Evolutionary conservation across 2,329 filamentous ascomycete species (phyloP).

Genomic region (Samsoniella hepiali): DNA sequence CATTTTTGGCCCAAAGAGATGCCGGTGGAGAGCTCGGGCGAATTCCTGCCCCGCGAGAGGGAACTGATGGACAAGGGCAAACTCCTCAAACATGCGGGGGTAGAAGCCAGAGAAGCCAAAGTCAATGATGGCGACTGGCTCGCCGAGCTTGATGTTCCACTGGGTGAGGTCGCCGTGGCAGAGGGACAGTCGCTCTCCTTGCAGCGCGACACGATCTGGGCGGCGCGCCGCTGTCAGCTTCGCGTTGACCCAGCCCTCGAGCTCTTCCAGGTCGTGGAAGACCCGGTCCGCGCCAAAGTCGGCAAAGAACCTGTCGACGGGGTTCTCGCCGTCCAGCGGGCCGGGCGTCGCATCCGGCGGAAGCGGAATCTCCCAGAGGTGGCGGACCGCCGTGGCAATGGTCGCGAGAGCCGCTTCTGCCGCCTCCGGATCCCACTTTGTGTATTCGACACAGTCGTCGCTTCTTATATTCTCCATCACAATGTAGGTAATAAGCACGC

Average conservation of each 20-base stretch:
- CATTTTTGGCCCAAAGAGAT: too few species aligned
- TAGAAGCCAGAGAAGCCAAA: slow-evolving; percentile 17
- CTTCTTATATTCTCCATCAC: slow-evolving; percentile 17
- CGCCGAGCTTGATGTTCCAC: slow-evolving; percentile 17
- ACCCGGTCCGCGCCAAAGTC: slow-evolving; percentile 1
- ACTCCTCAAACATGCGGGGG: slow-evolving; percentile 17
- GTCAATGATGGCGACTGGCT: slow-evolving; percentile 17
- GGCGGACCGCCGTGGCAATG: not conserved
- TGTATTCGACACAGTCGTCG: slow-evolving; percentile 5
- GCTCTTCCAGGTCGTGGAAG: not conserved
- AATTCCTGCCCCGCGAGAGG: too few species aligned
- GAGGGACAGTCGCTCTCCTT: slow-evolving; percentile 13
- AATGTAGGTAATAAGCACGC: slow-evolving; percentile 15
- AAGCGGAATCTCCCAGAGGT: slow-evolving; percentile 12
- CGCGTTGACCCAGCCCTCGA: not conserved
- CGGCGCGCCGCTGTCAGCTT: not conserved
- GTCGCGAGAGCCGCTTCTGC: not conserved
- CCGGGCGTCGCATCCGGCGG: slow-evolving; percentile 6
- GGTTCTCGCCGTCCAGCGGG: slow-evolving; percentile 9
- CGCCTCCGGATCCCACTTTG: not conserved
- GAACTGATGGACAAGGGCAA: slow-evolving; percentile 10
- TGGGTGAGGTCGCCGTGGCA: slow-evolving; percentile 17
- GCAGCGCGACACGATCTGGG: slow-evolving; percentile 10
- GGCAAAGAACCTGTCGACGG: slow-evolving; percentile 17
- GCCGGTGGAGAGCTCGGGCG: too few species aligned